A percentile compares a stretch with the other conserved stretches of the same genome.
Conservation (phyloP, 192 early-diverging fungal genomes). For the Entophlyctis helioformis region DNA sequence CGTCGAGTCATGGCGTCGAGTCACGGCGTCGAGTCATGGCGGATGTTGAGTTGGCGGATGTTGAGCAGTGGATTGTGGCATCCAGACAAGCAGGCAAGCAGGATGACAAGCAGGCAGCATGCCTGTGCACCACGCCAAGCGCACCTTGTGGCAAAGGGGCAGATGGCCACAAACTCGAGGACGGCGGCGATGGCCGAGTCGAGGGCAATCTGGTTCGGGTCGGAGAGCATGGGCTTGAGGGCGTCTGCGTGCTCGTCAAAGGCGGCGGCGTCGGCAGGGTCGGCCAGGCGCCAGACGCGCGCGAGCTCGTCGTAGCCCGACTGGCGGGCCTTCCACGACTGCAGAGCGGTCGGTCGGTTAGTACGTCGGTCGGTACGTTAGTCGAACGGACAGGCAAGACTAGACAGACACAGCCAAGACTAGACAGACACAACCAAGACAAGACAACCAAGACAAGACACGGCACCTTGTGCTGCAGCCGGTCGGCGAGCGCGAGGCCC, state of each 20-base stretch:
- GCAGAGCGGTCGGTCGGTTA: slow-evolving; percentile 3
- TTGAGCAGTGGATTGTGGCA: too few relatives aligned
- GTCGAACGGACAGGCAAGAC: background rate
- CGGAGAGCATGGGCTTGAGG: slow-evolving; percentile 72
- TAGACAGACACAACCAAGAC: too few relatives aligned
- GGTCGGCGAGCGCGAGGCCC: slow-evolving; percentile 60
- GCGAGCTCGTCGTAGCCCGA: slow-evolving; percentile 72
- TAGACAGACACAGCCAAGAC: too few relatives aligned
- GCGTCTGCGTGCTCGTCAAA: too few relatives aligned
- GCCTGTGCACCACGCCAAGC: background rate
- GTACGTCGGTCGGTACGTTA: background rate
- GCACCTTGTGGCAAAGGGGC: slow-evolving; percentile 62
- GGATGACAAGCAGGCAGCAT: too few relatives aligned
- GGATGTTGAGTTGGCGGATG: too few relatives aligned
- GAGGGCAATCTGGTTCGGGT: slow-evolving; percentile 84
- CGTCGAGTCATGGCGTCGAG: too few relatives aligned
- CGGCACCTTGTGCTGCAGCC: slow-evolving; percentile 71
- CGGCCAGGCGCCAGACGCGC: slow-evolving; percentile 54
- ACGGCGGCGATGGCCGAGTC: slow-evolving; percentile 69
- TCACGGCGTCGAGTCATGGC: too few relatives aligned
- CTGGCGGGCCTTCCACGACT: slow-evolving; percentile 91
- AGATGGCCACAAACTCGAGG: slow-evolving; percentile 68
- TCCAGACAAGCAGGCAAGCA: too few relatives aligned
- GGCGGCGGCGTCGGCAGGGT: too few relatives aligned
- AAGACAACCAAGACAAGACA: too few relatives aligned